Evolutionary conservation across 345 rosid genomes (phyloP).

Genomic region (Nasturtium officinale): DNA sequence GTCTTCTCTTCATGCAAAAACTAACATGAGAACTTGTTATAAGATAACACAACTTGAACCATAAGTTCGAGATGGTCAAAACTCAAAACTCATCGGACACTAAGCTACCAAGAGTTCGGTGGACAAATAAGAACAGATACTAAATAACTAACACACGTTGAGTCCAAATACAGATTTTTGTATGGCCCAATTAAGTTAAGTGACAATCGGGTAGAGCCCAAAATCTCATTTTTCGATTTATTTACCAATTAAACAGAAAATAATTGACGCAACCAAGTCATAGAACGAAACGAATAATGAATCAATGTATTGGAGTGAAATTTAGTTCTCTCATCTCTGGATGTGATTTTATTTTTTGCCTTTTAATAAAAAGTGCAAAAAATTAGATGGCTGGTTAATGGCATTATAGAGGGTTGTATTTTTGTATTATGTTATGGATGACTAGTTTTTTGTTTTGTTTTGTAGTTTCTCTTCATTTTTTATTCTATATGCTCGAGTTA

Average conservation of each 20-base stretch:
- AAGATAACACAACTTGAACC: background rate
- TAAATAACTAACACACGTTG: background rate
- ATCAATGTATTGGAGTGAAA: no score
- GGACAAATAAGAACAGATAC: background rate
- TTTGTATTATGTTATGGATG: background rate
- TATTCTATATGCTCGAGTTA: background rate
- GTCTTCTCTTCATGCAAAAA: background rate
- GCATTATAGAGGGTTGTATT: background rate
- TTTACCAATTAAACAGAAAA: background rate
- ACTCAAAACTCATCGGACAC: no score
- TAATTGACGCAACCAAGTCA: no score
- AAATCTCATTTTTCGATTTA: background rate
- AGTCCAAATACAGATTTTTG: background rate
- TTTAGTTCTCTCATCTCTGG: background rate
- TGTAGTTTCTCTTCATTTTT: background rate
- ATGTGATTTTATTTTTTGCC: background rate
- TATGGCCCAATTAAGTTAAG: no score
- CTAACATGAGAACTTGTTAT: background rate
- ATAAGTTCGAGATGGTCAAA: no score
- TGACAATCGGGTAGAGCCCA: background rate
- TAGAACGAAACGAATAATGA: no score
- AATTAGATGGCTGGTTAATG: background rate
- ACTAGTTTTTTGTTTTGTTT: background rate
- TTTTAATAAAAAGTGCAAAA: background rate
- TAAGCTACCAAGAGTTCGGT: background rate